These are phyloP conservation scores for Phanerochaete sordida DNA, from an alignment of 768 basidiomycete species.

Conservation along the genomic window DNA sequence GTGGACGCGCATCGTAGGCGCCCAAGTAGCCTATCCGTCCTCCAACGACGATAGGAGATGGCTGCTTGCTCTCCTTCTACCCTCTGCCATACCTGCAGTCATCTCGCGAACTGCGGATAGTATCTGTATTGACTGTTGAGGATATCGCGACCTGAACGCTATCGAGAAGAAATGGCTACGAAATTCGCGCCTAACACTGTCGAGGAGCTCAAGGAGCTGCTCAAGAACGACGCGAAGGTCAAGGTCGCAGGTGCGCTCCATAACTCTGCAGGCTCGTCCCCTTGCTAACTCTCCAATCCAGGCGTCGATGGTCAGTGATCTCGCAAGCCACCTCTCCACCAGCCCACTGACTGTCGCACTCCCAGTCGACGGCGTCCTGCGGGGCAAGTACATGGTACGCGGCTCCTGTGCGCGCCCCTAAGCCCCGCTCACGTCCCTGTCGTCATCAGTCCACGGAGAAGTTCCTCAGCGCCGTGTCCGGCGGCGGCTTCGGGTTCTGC, in stretches of 20 bases:
- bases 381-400: slow-evolving; percentile 90
- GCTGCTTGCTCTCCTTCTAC: not conserved
- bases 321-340: not conserved
- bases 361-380: slow-evolving; percentile 86
- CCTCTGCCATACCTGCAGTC: not conserved
- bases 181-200: slow-evolving; percentile 45
- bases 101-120: not conserved
- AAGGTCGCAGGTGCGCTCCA: slow-evolving; percentile 81
- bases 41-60: slow-evolving; percentile 10
- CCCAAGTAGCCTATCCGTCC: not conserved
- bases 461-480: slow-evolving; percentile 76
- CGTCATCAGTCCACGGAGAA: slow-evolving; percentile 77
- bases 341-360: not conserved
- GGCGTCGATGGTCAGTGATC: slow-evolving; percentile 62
- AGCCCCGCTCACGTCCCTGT: not conserved
- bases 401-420: not conserved
- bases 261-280: not conserved
- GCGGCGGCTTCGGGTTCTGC: slow-evolving; percentile 90
- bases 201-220: slow-evolving; percentile 50
- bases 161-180: slow-evolving; percentile 22
- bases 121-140: not conserved
- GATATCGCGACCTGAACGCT: not conserved
- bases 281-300: slow-evolving; percentile 25
- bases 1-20: not conserved
- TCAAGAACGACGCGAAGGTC: slow-evolving; percentile 73